Base-by-base conservation (phyloP, 1,139 yeast species). In the Blastobotrys niveus region DNA sequence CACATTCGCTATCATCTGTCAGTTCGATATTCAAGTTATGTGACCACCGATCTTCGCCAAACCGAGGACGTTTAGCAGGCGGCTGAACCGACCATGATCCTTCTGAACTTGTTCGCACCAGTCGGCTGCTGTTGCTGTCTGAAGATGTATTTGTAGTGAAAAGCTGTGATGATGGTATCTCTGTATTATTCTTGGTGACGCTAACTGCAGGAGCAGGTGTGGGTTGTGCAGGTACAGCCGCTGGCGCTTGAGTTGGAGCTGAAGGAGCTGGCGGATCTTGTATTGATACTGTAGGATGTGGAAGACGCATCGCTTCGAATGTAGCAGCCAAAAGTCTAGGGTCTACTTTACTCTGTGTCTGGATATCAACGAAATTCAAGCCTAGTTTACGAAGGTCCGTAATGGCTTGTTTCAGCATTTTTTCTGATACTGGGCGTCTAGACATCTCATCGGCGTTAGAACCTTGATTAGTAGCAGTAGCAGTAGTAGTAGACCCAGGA, bases 21-120 rank as follows among this genome's bases (percentile, higher is more conserved):
- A 59, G 14, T 9, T 55, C 57, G 12, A 58, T 40, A 9, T 33
- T 43, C 24, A 59, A 35, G 1, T 43, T 40, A 18, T 49, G 48
- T 2, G 61, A 53, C 61, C 62, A 59, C 9, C 63, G 47, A 38
- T 59, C 54, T 19, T 52, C 48, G 5, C 78, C 78, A 32, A 68
- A 70, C 40, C 57, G 32, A 15, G 34, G 34, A 10, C 46, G 38
- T 24, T 43, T 43, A 4, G 22, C 26, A 3, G 40, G 33, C 3
- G 32, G 31, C 10, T 24, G 40, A 5, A 15, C 19, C 12, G 34
- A n/a, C 5, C 10, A 12, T 20, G 4, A 5, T 3, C 15, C 18
- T 8, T 33, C 17, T 30, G 29, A 17, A 7, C 21, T 2, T 7
- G 14, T 14, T 3, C 35, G n/a, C n/a, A n/a, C n/a, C n/a, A n/a